Base-by-base conservation (phyloP, 192 early-diverging fungal genomes). In the Endogone sp. region DNA sequence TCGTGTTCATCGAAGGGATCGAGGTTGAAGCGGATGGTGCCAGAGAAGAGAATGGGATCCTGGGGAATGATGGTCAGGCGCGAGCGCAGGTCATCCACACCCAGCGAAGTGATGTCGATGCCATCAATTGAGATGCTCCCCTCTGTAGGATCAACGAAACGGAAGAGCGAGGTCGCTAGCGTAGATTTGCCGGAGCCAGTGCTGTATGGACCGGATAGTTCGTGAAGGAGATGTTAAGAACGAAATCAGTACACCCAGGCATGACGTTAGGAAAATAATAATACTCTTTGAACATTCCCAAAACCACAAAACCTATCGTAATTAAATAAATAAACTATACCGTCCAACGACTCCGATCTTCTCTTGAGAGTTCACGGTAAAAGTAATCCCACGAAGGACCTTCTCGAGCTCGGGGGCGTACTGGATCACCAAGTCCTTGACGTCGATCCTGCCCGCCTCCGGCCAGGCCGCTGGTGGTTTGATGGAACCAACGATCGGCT, bases 261-360 rank as follows among this genome's bases (percentile, higher is more conserved):
- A n/a, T n/a, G n/a, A n/a, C n/a, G n/a, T n/a, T n/a, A n/a, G n/a
- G n/a, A 49, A 49, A 0, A 11, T 49, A 6, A 1, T 1, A 49
- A 11, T 16, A 16, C 37, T 49, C 37, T 11, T 49, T 16, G 37
- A 16, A 11, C 37, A 49, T 49, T 49, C 9, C 37, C 37, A 49
- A 49, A 6, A 49, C 37, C 9, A 49, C 16, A 49, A 49, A 6
- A 49, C 37, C 6, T 49, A 6, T 6, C 6, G 37, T 49, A 49
- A 49, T 49, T 11, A 11, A 49, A 11, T 49, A 11, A 49, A 49
- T 11, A 11, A 16, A 49, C 16, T 49, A 11, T 49, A 49, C 37
- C 93, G 84, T 23, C 93, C 93, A 30, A 93, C 92, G 3, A 95
- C 87, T 23, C 92, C 94, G 70, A 96, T 88, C 67, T 92, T 93